phyloP scores from a whole-genome alignment of 2,329 filamentous ascomycete species.

The Colletotrichum sp. region DNA sequence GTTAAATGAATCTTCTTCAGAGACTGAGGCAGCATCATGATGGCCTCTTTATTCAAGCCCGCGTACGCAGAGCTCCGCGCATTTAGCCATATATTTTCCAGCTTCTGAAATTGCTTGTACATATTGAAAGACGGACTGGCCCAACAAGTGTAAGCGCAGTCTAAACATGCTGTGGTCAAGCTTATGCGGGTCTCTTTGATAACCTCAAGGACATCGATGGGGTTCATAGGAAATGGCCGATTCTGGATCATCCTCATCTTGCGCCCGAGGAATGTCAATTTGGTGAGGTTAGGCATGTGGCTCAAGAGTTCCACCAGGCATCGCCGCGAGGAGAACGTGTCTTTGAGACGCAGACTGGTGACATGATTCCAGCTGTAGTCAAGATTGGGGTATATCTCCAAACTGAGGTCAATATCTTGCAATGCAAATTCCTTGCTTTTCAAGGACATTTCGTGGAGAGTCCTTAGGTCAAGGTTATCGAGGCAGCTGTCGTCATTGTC shows the following conservation, averaged over 20 bases:
- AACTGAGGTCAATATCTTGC: background rate
- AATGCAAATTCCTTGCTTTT: background rate
- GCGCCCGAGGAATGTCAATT: background rate
- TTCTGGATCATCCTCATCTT: background rate
- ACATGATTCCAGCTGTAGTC: background rate
- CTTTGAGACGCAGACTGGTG: background rate
- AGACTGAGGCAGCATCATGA: background rate
- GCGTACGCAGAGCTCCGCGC: background rate
- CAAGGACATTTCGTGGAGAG: background rate
- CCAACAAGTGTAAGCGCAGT: background rate
- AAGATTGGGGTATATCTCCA: no score
- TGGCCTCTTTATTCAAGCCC: background rate
- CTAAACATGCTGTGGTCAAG: background rate
- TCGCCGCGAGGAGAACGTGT: background rate
- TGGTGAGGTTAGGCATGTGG: background rate
- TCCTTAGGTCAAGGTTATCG: background rate
- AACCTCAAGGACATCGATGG: background rate
- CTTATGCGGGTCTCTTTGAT: background rate
- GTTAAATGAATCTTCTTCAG: background rate
- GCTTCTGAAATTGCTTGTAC: background rate
- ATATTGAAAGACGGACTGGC: background rate
- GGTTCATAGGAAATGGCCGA: background rate
- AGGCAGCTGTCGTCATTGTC: background rate
- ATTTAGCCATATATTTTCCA: background rate
- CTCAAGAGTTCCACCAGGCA: accelerated